These are phyloP conservation scores for Piper betle DNA, from an alignment of 164 flowering plant species.

Conservation along the genomic window DNA sequence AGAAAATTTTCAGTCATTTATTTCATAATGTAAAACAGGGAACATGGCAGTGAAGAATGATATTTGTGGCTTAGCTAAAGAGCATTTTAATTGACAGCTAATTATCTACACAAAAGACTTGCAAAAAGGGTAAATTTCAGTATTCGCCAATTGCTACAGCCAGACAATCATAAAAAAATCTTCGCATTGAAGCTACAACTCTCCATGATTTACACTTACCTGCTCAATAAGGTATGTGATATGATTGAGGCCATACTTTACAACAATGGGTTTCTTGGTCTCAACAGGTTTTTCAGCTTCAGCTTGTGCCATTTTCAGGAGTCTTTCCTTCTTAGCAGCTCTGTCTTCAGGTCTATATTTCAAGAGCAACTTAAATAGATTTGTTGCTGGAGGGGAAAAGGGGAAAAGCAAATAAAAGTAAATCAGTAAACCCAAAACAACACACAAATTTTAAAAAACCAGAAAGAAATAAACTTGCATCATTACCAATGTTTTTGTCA, in stretches of 20 bases:
- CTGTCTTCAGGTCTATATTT: conserved; percentile 18
- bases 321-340: conserved; percentile 26
- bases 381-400: conserved; percentile 11
- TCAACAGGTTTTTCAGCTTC: conserved; percentile 18
- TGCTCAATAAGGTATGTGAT: conserved; percentile 33
- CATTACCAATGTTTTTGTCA: conserved; percentile 19
- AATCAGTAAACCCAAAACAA: background rate
- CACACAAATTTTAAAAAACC: background rate
- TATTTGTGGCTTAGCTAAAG: too few species aligned
- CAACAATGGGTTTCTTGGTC: conserved; percentile 22
- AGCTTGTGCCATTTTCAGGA: conserved; percentile 20
- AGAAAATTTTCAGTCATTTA: too few species aligned
- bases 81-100: too few species aligned
- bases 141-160: too few species aligned
- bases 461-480: too few species aligned
- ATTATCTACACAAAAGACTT: too few species aligned
- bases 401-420: background rate
- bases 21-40: too few species aligned
- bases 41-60: too few species aligned
- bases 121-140: too few species aligned
- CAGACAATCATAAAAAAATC: background rate
- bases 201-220: conserved; percentile 23
- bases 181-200: background rate
- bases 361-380: conserved; percentile 19
- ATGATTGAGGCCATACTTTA: conserved; percentile 23